These are phyloP conservation scores for Yamadazyma taylorii DNA, from an alignment of 1,139 yeast species.

Conservation along the genomic window DNA sequence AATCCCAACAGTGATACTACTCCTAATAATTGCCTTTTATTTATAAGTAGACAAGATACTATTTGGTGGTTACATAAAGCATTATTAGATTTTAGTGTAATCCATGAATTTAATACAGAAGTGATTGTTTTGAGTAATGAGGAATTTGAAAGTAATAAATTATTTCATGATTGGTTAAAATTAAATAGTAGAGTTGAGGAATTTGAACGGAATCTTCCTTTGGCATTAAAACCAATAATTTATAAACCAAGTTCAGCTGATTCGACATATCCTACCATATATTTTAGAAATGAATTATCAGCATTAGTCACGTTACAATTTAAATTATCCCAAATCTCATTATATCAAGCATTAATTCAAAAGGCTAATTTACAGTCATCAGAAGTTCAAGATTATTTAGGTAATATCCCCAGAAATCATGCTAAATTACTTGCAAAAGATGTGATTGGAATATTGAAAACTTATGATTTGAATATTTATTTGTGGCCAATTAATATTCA, in stretches of 20 bases:
- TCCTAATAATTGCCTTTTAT: conserved; percentile 1
- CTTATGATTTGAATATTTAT: conserved; percentile 32
- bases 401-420: conserved; percentile 26
- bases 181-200: conserved; percentile 28
- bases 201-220: conserved; percentile 31
- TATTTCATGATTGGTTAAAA: conserved; percentile 29
- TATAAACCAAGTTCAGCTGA: conserved; percentile 25
- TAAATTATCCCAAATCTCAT: conserved; percentile 31
- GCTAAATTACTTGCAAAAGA: conserved; percentile 34
- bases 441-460: conserved; percentile 37
- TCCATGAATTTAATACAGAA: conserved; percentile 31
- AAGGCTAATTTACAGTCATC: conserved; percentile 18
- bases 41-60: conserved; percentile 20
- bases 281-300: conserved; percentile 35
- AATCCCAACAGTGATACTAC: too few relatives aligned
- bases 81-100: conserved; percentile 26
- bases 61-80: conserved; percentile 43
- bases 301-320: conserved; percentile 35
- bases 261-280: conserved; percentile 30
- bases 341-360: conserved; percentile 30
- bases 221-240: conserved; percentile 31
- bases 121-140: conserved; percentile 27
- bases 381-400: conserved; percentile 21
- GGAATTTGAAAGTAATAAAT: conserved; percentile 24
- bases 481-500: conserved; percentile 41